phyloP scores from a whole-genome alignment of 225 moss, liverwort and hornwort species.

The Pseudoscleropodium purum region DNA sequence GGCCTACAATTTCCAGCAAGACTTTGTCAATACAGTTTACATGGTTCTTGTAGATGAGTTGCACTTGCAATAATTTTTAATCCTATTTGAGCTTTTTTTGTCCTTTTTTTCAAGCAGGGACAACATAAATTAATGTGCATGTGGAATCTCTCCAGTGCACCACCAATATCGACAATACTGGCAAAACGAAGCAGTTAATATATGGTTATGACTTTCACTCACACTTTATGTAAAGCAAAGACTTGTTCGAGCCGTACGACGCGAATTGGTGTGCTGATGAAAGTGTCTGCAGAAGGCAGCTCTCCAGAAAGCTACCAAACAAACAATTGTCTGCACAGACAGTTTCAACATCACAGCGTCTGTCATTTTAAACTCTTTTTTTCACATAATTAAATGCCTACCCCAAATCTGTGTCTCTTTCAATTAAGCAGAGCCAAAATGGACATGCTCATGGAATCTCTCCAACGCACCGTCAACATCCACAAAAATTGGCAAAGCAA shows the following conservation, averaged over 20 bases:
- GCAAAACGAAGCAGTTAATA: neutral
- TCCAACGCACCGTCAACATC: no score
- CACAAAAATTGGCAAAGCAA: neutral
- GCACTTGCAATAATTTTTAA: neutral
- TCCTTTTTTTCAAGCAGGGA: neutral
- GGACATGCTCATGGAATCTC: neutral
- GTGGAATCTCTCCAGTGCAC: neutral
- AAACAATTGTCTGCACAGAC: neutral
- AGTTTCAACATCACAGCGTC: neutral
- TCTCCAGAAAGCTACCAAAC: neutral
- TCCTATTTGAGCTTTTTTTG: no score
- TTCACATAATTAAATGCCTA: neutral
- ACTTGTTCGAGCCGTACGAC: fast-evolving
- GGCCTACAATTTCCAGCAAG: neutral
- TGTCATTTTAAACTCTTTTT: neutral
- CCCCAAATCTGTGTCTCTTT: neutral
- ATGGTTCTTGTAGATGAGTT: no score
- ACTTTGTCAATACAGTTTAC: neutral
- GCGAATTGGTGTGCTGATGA: neutral
- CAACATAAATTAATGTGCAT: fast-evolving
- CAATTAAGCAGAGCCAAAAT: neutral
- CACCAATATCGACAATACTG: neutral
- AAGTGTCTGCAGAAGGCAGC: neutral
- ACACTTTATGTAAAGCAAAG: neutral
- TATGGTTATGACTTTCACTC: neutral